phyloP scores from a whole-genome alignment of 2,329 filamentous ascomycete species.

The Pseudogymnoascus sp. region DNA sequence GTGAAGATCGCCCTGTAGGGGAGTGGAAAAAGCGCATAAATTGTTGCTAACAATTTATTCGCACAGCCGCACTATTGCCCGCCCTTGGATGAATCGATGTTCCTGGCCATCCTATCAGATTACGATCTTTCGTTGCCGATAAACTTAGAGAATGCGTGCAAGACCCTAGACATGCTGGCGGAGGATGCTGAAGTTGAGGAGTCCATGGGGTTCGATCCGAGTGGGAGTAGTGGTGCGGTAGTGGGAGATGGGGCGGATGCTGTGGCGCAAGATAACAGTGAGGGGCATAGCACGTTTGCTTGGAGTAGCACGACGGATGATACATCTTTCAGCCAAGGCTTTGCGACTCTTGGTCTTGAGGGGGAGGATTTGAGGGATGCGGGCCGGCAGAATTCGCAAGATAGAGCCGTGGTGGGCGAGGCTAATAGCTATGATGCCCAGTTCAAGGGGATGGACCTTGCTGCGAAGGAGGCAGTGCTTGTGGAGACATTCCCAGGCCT shows the following conservation, averaged over 20 bases:
- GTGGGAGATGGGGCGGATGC: not conserved
- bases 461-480: constrained; percentile 58
- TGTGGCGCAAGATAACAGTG: not conserved
- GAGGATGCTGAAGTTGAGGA: constrained; percentile 60
- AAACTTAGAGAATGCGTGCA: constrained; percentile 48
- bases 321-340: constrained; percentile 23
- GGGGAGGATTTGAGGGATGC: constrained; percentile 17
- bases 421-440: not conserved
- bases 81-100: constrained; percentile 67
- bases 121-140: constrained; percentile 53
- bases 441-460: constrained; percentile 39
- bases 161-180: constrained; percentile 59
- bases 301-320: constrained; percentile 26
- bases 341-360: constrained; percentile 22
- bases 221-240: constrained; percentile 49
- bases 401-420: constrained; percentile 24
- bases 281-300: constrained; percentile 17
- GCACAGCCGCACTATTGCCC: constrained; percentile 63
- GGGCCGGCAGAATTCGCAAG: constrained; percentile 47
- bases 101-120: constrained; percentile 70
- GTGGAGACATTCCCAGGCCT: constrained; percentile 65
- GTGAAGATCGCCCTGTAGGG: not conserved
- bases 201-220: constrained; percentile 69
- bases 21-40: not conserved
- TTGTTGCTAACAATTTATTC: not conserved